phyloP scores from a whole-genome alignment of 495 filamentous ascomycete species.

The Lindgomyces ingoldianus region DNA sequence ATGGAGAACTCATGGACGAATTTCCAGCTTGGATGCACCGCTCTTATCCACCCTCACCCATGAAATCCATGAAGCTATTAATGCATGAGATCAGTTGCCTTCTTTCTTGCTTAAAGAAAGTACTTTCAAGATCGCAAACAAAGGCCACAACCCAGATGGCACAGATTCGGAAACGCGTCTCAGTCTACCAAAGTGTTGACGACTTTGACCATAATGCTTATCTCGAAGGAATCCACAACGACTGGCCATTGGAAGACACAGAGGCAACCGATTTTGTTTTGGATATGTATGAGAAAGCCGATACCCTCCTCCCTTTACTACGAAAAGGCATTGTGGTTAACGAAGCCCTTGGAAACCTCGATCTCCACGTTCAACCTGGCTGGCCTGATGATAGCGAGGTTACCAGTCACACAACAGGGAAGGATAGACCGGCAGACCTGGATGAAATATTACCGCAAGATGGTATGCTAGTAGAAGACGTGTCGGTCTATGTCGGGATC shows the following conservation, averaged over 20 bases:
- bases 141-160: too few relatives aligned
- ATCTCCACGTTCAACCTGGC: background rate
- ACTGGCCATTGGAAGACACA: background rate
- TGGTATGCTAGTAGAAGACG: background rate
- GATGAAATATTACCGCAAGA: background rate
- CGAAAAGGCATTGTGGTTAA: background rate
- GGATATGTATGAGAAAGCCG: background rate
- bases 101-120: background rate
- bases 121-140: background rate
- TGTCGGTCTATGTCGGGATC: background rate
- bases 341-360: background rate
- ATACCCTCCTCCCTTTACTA: background rate
- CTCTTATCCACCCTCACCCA: background rate
- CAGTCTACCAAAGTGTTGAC: too few relatives aligned
- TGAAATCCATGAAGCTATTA: conserved; percentile 1
- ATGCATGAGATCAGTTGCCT: conserved; percentile 9
- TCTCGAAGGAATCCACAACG: background rate
- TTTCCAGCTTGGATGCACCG: conserved; percentile 4
- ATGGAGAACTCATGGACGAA: conserved; percentile 12
- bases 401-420: background rate
- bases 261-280: background rate
- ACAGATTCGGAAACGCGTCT: background rate
- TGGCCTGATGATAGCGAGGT: background rate
- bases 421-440: background rate
- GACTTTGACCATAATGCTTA: too few relatives aligned